Percentiles rank a stretch among this genome's conserved stretches.
Conservation (phyloP, 768 basidiomycete genomes). For the Tylopilus rubrobrunneus region DNA sequence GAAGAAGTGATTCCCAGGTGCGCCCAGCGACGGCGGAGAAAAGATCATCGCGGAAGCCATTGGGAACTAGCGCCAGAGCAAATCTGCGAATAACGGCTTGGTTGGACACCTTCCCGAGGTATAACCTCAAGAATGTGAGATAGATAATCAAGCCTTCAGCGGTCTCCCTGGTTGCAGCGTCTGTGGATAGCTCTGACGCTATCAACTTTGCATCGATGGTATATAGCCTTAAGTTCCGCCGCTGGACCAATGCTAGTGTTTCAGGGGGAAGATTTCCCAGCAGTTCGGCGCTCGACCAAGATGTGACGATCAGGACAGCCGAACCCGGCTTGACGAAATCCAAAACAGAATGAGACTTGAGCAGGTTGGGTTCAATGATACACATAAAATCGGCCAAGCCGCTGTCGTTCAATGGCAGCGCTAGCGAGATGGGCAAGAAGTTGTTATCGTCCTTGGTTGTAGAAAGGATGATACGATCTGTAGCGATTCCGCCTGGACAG, state of each 20-base stretch:
- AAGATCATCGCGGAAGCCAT: constrained; percentile 37
- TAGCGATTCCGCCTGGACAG: constrained; percentile 64
- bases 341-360: constrained; percentile 75
- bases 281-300: constrained; percentile 77
- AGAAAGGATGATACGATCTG: constrained; percentile 65
- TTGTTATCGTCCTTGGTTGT: constrained; percentile 36
- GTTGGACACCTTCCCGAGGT: constrained; percentile 61
- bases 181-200: constrained; percentile 33
- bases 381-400: constrained; percentile 67
- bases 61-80: constrained; percentile 44
- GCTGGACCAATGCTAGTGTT: constrained; percentile 37
- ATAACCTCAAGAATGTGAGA: constrained; percentile 82
- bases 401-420: constrained; percentile 52
- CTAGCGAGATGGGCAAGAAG: constrained; percentile 49
- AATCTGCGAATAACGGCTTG: constrained; percentile 51
- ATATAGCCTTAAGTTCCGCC: constrained; percentile 55
- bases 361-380: constrained; percentile 69
- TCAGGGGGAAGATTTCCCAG: constrained; percentile 58
- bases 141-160: constrained; percentile 60
- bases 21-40: constrained; percentile 51
- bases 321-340: constrained; percentile 63
- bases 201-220: constrained; percentile 55
- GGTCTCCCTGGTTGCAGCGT: constrained; percentile 35
- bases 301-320: constrained; percentile 66
- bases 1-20: constrained; percentile 66